Percentiles rank a stretch among this genome's conserved stretches.
These are phyloP conservation scores for Phytopythium oedochilum DNA, from an alignment of 352 stramenopile genomes.

Conservation along the genomic window DNA sequence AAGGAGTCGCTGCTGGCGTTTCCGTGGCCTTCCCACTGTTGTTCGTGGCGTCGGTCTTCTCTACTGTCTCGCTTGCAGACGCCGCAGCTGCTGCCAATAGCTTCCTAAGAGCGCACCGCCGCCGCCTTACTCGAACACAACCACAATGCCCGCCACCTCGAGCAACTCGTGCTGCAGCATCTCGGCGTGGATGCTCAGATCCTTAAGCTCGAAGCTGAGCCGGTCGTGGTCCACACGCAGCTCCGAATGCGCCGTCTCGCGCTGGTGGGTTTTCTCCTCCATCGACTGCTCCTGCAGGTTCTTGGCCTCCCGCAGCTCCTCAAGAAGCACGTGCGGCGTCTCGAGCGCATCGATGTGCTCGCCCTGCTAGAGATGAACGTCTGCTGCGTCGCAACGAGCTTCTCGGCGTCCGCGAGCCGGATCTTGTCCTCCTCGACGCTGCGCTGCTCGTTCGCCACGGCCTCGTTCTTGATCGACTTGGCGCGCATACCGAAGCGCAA, in stretches of 20 bases:
- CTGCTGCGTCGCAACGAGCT: constrained; percentile 75
- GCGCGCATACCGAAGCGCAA: constrained; percentile 89
- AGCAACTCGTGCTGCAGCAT: constrained; percentile 73
- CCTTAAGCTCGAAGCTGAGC: constrained; percentile 80
- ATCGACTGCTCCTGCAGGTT: constrained; percentile 53
- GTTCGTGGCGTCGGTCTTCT: constrained; percentile 5
- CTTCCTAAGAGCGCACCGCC: constrained; percentile 16
- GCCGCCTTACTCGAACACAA: too few relatives aligned
- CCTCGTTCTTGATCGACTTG: constrained; percentile 95
- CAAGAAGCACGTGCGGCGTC: constrained; percentile 45
- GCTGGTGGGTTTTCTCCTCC: constrained; percentile 65
- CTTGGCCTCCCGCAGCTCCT: constrained; percentile 68
- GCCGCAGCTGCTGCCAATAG: constrained; percentile 26
- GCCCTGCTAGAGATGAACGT: constrained; percentile 74
- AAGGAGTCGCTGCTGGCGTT: neutral
- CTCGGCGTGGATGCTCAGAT: constrained; percentile 73
- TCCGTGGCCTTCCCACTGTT: neutral
- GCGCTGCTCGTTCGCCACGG: constrained; percentile 89
- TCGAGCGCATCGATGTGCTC: constrained; percentile 59
- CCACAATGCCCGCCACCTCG: constrained; percentile 40
- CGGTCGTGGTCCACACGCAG: constrained; percentile 64
- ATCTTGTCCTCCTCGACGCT: constrained; percentile 90
- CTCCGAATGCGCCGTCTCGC: constrained; percentile 47
- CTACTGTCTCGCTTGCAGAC: constrained; percentile 24
- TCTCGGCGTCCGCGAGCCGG: constrained; percentile 78